Percentiles rank a stretch among this genome's conserved stretches.
These are phyloP conservation scores for Themeda triandra DNA, from an alignment of 176 grass and related monocot species.

Conservation along the genomic window DNA sequence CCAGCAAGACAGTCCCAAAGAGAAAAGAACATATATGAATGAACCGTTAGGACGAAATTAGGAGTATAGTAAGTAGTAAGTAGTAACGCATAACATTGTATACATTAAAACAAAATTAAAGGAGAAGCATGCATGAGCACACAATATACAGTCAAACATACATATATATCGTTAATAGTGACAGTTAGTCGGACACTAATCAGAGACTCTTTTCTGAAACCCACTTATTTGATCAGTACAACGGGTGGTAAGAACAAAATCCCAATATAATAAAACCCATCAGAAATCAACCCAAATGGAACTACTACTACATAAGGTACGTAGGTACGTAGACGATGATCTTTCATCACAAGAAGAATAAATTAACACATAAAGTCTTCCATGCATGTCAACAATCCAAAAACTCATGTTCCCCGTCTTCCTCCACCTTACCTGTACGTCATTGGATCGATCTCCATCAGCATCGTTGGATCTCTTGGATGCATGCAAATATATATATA, in stretches of 20 bases:
- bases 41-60: too few species aligned
- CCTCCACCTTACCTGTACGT: not conserved
- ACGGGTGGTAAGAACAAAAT: not conserved
- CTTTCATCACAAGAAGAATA: not conserved
- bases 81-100: too few species aligned
- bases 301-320: not conserved
- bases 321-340: not conserved
- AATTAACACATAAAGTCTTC: not conserved
- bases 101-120: too few species aligned
- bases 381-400: not conserved
- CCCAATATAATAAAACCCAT: not conserved
- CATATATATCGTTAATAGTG: too few species aligned
- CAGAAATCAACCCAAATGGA: not conserved
- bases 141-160: too few species aligned
- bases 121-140: too few species aligned
- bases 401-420: too few species aligned
- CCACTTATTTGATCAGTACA: not conserved
- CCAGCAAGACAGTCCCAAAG: too few species aligned
- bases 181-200: not conserved
- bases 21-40: too few species aligned
- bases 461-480: not conserved
- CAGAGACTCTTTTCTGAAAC: too few species aligned
- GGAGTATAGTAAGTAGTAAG: too few species aligned
- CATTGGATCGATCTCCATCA: not conserved
- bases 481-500: not conserved